Base-by-base conservation (phyloP, 371 early-diverging fungal species). In the Entomophthora muscae region DNA sequence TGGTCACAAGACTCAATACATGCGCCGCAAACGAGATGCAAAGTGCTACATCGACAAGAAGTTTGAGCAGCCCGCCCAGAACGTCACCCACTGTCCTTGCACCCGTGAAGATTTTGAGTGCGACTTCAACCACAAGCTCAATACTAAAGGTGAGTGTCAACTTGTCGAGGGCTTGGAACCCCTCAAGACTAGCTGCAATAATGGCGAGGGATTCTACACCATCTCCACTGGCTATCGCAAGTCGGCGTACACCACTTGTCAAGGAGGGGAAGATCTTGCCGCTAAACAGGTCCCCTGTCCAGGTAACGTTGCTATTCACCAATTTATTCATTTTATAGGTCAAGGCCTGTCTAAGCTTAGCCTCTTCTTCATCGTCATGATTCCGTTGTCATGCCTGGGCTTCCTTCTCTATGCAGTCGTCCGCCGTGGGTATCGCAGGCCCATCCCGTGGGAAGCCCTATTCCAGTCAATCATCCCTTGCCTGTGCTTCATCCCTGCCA, bases 81-180 rank as follows among this genome's bases (percentile, higher is more conserved):
- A 76, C 3, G 70, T 77, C 1, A 75, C 71, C 17, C 76, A 77
- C 27, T 96, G 97, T 69, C 69, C 76, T 12, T 96, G 97, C 70
- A 79, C 85, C 0, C 73, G 67, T 52, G 74, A 71, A 42, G 97
- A 96, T 70, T 96, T 80, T 73, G 95, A 96, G 74, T 96, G 87
- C 71, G 89, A 88, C 65, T 86, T 77, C 70, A 90, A 90, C 70
- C 88, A 78, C 71, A 77, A 79, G 13, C 83, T 83, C 24, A 76
- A 82, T 56, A 71, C 71, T 0, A 68, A 72, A 3, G 79, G 76
- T 56, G 69, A 76, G 53, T 90, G 90, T 70, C 75, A 77, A 3
- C 69, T 89, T 60, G 78, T 85, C 23, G 69, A 78, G 58, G 86
- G 81, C 23, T 72, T 80, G 56, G 1, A 21, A 1, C 53, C 62